Evolutionary conservation across 75 land plant species (phyloP).

Genomic region (Isoetes taiwanensis): DNA sequence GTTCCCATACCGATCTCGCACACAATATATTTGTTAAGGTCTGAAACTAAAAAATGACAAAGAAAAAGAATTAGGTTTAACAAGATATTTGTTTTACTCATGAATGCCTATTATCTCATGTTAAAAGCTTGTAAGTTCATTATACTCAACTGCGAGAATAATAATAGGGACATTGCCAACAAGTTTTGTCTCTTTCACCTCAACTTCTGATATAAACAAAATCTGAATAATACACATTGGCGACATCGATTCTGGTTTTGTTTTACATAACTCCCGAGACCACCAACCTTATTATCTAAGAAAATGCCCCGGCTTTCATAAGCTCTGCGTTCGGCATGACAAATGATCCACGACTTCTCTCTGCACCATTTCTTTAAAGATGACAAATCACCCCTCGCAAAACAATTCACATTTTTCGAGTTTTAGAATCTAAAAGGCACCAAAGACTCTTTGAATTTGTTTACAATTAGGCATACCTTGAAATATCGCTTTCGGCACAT

Average conservation of each 20-base stretch:
- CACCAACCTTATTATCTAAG: conserved; percentile 85
- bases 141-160: conserved; percentile 55
- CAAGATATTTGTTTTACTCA: too few species aligned
- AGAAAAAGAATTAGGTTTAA: too few species aligned
- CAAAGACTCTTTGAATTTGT: too few species aligned
- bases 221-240: conserved; percentile 32
- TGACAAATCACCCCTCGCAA: conserved; percentile 56
- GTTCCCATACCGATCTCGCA: conserved; percentile 56
- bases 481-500: conserved; percentile 64
- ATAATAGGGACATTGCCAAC: conserved; percentile 72
- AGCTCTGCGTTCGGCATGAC: conserved; percentile 65
- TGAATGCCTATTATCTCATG: too few species aligned
- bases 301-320: conserved; percentile 54
- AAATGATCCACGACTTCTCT: conserved; percentile 64
- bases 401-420: conserved; percentile 2
- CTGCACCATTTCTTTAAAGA: conserved; percentile 55
- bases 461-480: conserved; percentile 36
- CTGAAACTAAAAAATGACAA: too few species aligned
- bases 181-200: conserved; percentile 78
- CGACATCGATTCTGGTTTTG: neutral
- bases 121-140: too few species aligned
- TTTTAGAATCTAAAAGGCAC: too few species aligned
- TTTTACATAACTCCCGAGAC: neutral
- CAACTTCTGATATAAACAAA: conserved; percentile 77
- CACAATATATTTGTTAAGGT: conserved; percentile 83